Evolutionary conservation across 2,329 filamentous ascomycete genomes (phyloP).

Genomic region (Apiospora phragmitis): DNA sequence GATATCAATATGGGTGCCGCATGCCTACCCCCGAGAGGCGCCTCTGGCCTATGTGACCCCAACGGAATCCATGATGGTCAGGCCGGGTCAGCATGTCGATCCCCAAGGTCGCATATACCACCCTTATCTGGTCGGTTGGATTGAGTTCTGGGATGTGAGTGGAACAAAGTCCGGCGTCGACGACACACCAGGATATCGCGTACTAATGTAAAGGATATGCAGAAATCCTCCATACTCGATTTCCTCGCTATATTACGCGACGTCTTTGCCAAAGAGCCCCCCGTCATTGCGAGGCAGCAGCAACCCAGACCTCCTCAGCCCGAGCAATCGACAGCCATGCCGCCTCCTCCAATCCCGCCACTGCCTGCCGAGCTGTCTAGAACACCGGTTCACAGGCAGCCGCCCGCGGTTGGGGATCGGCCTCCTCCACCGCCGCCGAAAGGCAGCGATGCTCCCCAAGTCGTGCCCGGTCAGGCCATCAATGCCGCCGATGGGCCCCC

Average conservation of each 20-base stretch:
- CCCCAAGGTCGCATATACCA: slow-evolving; percentile 93
- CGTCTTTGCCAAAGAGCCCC: slow-evolving; percentile 92
- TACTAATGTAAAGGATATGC: slow-evolving; percentile 19
- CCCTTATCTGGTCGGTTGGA: slow-evolving; percentile 90
- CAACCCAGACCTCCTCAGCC: slow-evolving; percentile 17
- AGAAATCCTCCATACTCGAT: slow-evolving; percentile 83
- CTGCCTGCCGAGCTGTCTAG: slow-evolving; percentile 64
- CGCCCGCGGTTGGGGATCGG: slow-evolving; percentile 35
- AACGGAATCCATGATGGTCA: slow-evolving; percentile 82
- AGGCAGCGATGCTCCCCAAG: slow-evolving; percentile 32
- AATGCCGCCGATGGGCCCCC: slow-evolving; percentile 28
- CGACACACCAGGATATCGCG: neutral
- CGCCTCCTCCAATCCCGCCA: slow-evolving; percentile 65
- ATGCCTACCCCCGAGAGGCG: slow-evolving; percentile 81
- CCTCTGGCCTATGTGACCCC: slow-evolving; percentile 89
- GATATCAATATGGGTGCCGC: slow-evolving; percentile 88
- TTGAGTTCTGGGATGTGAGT: slow-evolving; percentile 85
- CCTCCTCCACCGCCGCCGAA: slow-evolving; percentile 59
- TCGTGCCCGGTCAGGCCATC: slow-evolving; percentile 35
- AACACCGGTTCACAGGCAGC: slow-evolving; percentile 36
- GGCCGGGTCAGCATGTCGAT: slow-evolving; percentile 93
- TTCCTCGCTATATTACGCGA: slow-evolving; percentile 81
- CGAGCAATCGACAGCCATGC: neutral
- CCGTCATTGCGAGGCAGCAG: slow-evolving; percentile 74
- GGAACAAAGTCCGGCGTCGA: neutral